phyloP scores from a whole-genome alignment of 1,139 yeast species.

The Yamadazyma songkhlaensis region DNA sequence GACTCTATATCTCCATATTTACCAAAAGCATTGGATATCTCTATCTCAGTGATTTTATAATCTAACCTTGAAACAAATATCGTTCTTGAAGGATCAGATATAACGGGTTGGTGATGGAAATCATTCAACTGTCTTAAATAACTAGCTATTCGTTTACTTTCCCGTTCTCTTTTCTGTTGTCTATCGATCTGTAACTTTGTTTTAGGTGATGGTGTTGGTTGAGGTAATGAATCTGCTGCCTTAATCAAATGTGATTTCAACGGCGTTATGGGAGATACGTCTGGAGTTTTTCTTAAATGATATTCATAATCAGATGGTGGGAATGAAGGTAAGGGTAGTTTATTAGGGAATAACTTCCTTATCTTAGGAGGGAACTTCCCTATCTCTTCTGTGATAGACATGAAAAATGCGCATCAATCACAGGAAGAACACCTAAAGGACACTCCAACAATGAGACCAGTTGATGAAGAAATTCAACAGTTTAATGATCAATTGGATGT shows the following conservation, averaged over 20 bases:
- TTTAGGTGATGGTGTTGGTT: slow-evolving; percentile 3
- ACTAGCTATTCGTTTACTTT: slow-evolving; percentile 29
- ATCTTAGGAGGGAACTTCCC: slow-evolving; percentile 64
- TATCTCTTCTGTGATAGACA: slow-evolving; percentile 16
- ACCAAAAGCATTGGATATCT: slow-evolving; percentile 60
- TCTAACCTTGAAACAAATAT: slow-evolving; percentile 73
- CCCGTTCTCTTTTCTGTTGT: slow-evolving; percentile 13
- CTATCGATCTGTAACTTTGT: slow-evolving; percentile 12
- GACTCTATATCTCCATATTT: slow-evolving; percentile 71
- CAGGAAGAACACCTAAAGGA: no score
- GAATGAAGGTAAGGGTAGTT: slow-evolving; percentile 60
- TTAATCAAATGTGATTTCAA: slow-evolving; percentile 28
- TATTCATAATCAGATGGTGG: slow-evolving; percentile 57
- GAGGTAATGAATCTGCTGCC: slow-evolving; percentile 17
- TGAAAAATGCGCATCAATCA: background rate
- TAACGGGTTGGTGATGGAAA: slow-evolving; percentile 17
- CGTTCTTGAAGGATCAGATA: slow-evolving; percentile 70
- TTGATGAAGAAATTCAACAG: slow-evolving; percentile 17
- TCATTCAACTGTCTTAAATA: slow-evolving; percentile 42
- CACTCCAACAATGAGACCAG: background rate
- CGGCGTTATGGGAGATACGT: slow-evolving; percentile 51
- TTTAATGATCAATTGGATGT: slow-evolving; percentile 22
- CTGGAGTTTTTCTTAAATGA: slow-evolving; percentile 46
- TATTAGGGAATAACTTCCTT: slow-evolving; percentile 64
- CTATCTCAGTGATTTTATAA: slow-evolving; percentile 66